Evolutionary conservation across 768 basidiomycete genomes (phyloP).

Genomic region (Lyophyllum shimeji): DNA sequence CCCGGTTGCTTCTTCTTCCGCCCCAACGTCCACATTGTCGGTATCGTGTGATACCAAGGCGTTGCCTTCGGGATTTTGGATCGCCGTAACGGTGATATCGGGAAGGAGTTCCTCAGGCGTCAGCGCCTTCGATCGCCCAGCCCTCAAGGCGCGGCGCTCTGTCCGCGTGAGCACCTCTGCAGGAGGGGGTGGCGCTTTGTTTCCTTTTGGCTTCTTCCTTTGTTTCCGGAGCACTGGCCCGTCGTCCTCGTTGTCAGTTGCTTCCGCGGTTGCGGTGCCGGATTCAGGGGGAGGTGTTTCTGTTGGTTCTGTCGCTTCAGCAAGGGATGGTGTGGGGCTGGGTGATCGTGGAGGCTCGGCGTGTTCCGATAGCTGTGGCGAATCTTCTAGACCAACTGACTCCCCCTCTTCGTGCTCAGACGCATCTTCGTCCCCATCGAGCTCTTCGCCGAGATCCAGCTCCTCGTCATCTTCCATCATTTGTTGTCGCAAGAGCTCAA

Average conservation of each 20-base stretch:
- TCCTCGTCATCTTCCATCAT: slow-evolving; percentile 77
- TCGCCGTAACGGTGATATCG: background rate
- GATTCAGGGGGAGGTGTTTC: background rate
- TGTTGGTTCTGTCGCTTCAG: background rate
- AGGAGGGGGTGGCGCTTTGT: background rate
- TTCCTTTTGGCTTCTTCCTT: slow-evolving; percentile 12
- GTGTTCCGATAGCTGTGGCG: background rate
- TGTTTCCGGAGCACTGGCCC: slow-evolving; percentile 5
- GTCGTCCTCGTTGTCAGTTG: slow-evolving; percentile 6
- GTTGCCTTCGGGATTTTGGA: background rate
- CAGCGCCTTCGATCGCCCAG: slow-evolving; percentile 3
- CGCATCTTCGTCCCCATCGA: slow-evolving; percentile 23
- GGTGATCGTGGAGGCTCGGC: background rate
- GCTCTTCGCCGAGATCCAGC: slow-evolving; percentile 38
- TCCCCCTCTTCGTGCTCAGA: slow-evolving; percentile 12
- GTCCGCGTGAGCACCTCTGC: slow-evolving; percentile 15
- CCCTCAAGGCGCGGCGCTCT: slow-evolving; percentile 16
- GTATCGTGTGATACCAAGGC: background rate
- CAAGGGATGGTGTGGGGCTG: slow-evolving; percentile 4
- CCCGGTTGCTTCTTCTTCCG: slow-evolving; percentile 8
- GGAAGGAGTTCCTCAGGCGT: background rate
- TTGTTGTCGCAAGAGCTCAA: slow-evolving; percentile 72
- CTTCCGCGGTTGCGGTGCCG: background rate
- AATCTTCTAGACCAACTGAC: background rate
- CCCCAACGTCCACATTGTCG: slow-evolving; percentile 5